These are phyloP conservation scores for Furcasterigmium sp. DNA, from an alignment of 2,329 filamentous ascomycete genomes.

Conservation along the genomic window DNA sequence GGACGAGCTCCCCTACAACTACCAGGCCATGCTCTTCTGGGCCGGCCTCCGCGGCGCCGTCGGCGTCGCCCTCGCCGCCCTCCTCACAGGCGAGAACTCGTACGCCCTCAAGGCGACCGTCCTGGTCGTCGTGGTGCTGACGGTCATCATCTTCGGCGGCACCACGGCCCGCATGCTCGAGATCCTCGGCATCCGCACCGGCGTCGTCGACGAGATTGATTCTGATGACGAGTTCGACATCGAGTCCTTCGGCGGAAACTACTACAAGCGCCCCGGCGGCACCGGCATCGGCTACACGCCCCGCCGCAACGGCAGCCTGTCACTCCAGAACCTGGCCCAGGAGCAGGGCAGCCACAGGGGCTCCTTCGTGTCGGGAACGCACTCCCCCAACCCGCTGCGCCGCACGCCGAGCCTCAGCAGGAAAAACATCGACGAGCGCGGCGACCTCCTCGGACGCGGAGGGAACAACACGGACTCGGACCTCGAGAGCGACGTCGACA, in stretches of 20 bases:
- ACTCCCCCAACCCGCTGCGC: conserved; percentile 38
- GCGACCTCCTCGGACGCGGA: conserved; percentile 48
- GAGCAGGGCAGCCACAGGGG: conserved; percentile 37
- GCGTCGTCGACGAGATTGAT: conserved; percentile 94
- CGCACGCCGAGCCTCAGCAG: conserved; percentile 46
- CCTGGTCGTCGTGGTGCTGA: conserved; percentile 93
- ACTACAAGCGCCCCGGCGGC: conserved; percentile 72
- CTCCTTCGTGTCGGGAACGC: conserved; percentile 49
- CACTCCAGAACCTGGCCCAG: conserved; percentile 48
- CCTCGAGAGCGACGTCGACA: conserved; percentile 60
- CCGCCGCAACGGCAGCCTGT: conserved; percentile 56
- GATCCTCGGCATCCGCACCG: conserved; percentile 92
- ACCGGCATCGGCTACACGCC: conserved; percentile 70
- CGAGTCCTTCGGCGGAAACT: conserved; percentile 68
- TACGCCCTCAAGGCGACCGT: conserved; percentile 87
- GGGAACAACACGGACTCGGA: conserved; percentile 50
- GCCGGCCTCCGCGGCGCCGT: conserved; percentile 92
- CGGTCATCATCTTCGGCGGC: conserved; percentile 97
- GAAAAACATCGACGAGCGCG: conserved; percentile 48
- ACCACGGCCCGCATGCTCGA: conserved; percentile 97
- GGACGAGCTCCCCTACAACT: conserved; percentile 89
- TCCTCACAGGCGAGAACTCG: conserved; percentile 75
- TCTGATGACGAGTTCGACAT: conserved; percentile 99
- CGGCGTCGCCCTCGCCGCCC: conserved; percentile 87
- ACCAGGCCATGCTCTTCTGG: conserved; percentile 99